Conservation (phyloP, 768 basidiomycete species). For the Pleurotus tuoliensis region DNA sequence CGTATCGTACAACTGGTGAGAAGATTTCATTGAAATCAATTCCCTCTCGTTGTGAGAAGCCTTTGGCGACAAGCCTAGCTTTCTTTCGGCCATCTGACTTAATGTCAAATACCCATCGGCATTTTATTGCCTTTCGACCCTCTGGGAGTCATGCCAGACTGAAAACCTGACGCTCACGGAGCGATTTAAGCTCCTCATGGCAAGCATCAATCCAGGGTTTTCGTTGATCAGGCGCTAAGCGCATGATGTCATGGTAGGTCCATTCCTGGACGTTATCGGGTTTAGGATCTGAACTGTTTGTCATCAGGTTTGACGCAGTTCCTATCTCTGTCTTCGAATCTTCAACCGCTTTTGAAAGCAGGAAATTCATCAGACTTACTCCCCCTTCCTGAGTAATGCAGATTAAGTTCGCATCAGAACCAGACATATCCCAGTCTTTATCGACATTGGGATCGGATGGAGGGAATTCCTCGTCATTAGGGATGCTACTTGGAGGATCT, state of each 20-base stretch:
- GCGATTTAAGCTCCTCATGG: background rate
- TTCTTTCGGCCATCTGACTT: too few species aligned
- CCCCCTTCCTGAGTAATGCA: too few species aligned
- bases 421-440: background rate
- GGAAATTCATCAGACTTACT: too few species aligned
- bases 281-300: background rate
- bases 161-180: slow-evolving; percentile 1
- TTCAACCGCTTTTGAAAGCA: too few species aligned
- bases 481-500: too few species aligned
- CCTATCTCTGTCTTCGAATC: background rate
- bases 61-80: too few species aligned
- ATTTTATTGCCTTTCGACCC: slow-evolving; percentile 1
- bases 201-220: slow-evolving; percentile 1
- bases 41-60: slow-evolving; percentile 10
- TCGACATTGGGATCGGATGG: background rate
- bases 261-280: background rate
- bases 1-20: background rate
- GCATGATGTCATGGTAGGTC: background rate
- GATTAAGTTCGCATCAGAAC: too few species aligned
- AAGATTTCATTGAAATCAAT: slow-evolving; percentile 13
- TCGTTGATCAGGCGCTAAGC: background rate
- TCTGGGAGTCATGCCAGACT: slow-evolving; percentile 6
- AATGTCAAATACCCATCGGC: too few species aligned
- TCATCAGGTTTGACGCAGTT: background rate
- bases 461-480: too few species aligned